Base-by-base conservation (phyloP, 805 yeast genomes). In the Saturnispora galanensis region DNA sequence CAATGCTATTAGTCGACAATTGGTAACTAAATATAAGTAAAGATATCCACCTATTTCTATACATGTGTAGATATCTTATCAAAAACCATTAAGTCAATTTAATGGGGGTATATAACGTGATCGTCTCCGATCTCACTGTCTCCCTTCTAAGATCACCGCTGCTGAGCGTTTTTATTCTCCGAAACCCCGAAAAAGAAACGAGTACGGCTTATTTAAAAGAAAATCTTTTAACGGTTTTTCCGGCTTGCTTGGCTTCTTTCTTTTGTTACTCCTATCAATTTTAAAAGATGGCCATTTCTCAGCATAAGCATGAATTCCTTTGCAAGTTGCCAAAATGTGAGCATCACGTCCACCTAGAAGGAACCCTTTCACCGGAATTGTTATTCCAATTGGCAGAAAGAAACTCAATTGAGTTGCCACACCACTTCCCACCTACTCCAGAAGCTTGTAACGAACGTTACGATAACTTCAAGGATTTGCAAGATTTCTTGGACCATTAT, bases 261-360 rank as follows among this genome's bases (percentile, higher is more conserved):
- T 8, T n/a, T 38, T 31, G 12, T 15, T 33, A 36, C 16, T 12
- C 10, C 35, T 8, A 12, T 10, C 11, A 11, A n/a, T 11, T 13
- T 17, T 26, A 12, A 5, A 29, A 15, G 7, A 33, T 34, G 34
- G 15, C 38, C 21, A 33, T 38, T 31, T 16, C 11, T 31, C 15
- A 45, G 10, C 38, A 46, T 26, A 69, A 73, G 69, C 64, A 64
- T 44, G 55, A 60, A 47, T 84, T 83, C 60, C 69, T 84, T 40
- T 66, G 62, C 35, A 90, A 81, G 53, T 67, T 85, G 41, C 95
- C 95, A 47, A 85, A 85, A 63, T 84, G 93, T 67, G 95, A 85
- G 61, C 90, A 84, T 59, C 95, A 85, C 58, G 75, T 84, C 49
- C 95, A 85, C 63, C 60, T 85, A 38, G 94, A 84, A 66, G 95